Evolutionary conservation across 495 filamentous ascomycete species (phyloP).

Genomic region (Aspergillus wentii): DNA sequence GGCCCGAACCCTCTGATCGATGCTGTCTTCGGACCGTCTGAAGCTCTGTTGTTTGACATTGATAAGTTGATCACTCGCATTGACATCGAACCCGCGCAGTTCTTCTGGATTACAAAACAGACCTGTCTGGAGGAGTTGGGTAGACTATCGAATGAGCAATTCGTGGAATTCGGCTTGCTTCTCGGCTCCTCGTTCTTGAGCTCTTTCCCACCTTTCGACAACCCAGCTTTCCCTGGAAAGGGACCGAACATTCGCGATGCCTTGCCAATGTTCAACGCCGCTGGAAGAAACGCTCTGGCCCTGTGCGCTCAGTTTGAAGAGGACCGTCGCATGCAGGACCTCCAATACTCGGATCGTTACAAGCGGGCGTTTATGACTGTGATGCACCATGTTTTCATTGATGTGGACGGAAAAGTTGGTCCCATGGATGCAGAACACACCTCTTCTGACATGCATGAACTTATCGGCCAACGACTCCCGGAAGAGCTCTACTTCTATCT

Average conservation of each 20-base stretch:
- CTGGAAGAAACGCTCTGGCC: slow-evolving; percentile 55
- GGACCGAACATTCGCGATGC: slow-evolving; percentile 58
- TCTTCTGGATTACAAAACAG: slow-evolving; percentile 68
- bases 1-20: slow-evolving; percentile 64
- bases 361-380: slow-evolving; percentile 77
- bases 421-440: slow-evolving; percentile 63
- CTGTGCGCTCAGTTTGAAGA: slow-evolving; percentile 68
- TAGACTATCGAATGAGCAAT: slow-evolving; percentile 64
- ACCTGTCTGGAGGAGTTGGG: slow-evolving; percentile 64
- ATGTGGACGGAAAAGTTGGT: slow-evolving; percentile 66
- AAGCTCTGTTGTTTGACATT: slow-evolving; percentile 81
- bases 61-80: slow-evolving; percentile 77
- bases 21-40: slow-evolving; percentile 79
- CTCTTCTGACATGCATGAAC: slow-evolving; percentile 78
- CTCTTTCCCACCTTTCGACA: slow-evolving; percentile 69
- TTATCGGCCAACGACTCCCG: slow-evolving; percentile 83
- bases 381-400: slow-evolving; percentile 80
- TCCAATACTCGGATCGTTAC: slow-evolving; percentile 78
- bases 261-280: slow-evolving; percentile 63
- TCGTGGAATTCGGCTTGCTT: slow-evolving; percentile 79
- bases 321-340: slow-evolving; percentile 61
- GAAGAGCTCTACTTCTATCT: slow-evolving; percentile 92
- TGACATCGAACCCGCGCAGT: slow-evolving; percentile 60
- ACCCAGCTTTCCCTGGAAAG: slow-evolving; percentile 40
- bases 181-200: slow-evolving; percentile 76